Conservation (phyloP, 2,329 filamentous ascomycete species). For the Colletotrichum musae region DNA sequence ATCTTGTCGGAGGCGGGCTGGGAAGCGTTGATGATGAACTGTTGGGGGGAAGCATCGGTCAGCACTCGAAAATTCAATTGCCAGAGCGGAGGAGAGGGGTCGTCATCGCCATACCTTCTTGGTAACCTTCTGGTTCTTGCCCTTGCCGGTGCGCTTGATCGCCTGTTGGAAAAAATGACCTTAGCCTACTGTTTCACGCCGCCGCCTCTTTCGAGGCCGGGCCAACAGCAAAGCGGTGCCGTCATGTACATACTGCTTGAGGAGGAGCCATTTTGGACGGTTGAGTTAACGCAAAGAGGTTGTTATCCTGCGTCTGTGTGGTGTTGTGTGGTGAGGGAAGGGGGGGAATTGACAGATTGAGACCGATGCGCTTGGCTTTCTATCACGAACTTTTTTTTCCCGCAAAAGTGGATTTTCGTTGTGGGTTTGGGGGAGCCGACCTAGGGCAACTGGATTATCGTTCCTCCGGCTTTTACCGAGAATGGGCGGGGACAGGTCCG, state of each 20-base stretch:
- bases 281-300: slow-evolving; percentile 72
- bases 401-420: slow-evolving; percentile 19
- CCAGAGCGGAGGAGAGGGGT: not conserved
- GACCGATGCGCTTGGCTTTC: slow-evolving; percentile 28
- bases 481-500: not conserved
- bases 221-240: slow-evolving; percentile 93
- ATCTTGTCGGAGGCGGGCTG: slow-evolving; percentile 99
- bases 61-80: not conserved
- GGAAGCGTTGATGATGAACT: slow-evolving; percentile 99
- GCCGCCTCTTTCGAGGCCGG: slow-evolving; percentile 65
- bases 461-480: slow-evolving; percentile 9
- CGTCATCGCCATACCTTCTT: slow-evolving; percentile 77
- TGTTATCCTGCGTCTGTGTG: slow-evolving; percentile 83
- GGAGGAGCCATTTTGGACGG: slow-evolving; percentile 83
- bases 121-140: slow-evolving; percentile 80
- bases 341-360: slow-evolving; percentile 28
- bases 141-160: slow-evolving; percentile 75
- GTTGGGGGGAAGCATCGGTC: slow-evolving; percentile 33
- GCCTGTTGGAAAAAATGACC: slow-evolving; percentile 70
- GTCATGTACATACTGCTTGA: slow-evolving; percentile 86
- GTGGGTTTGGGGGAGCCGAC: slow-evolving; percentile 32
- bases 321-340: slow-evolving; percentile 41
- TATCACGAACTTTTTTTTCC: slow-evolving; percentile 33
- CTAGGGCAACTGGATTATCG: slow-evolving; percentile 37
- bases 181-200: slow-evolving; percentile 97